Evolutionary conservation across 129 eudicot species (phyloP).

Genomic region (Heracleum sosnowskyi): DNA sequence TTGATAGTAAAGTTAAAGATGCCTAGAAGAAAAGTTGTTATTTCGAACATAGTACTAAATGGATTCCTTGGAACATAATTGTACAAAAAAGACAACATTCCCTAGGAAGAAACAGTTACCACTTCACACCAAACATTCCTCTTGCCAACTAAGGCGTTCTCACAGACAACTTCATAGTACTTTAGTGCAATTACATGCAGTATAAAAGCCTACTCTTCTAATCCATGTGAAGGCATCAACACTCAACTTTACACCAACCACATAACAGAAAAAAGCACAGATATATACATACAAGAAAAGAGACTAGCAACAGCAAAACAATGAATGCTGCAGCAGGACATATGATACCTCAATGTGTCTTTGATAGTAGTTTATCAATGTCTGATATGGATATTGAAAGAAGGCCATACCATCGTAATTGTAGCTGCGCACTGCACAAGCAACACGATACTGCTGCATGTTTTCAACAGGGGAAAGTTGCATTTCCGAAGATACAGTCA

Average conservation of each 20-base stretch:
- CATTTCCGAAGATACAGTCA: conserved; percentile 11
- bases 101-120: not conserved
- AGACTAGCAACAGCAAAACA: not conserved
- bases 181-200: not conserved
- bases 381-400: conserved; percentile 15
- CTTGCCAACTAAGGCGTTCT: not conserved
- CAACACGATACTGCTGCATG: conserved; percentile 13
- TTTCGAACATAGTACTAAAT: not conserved
- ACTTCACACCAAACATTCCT: not conserved
- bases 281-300: not conserved
- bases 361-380: conserved; percentile 18
- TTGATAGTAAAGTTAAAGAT: not conserved
- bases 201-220: conserved; percentile 1
- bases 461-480: conserved; percentile 7
- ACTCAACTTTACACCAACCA: no score
- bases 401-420: conserved; percentile 36
- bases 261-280: not conserved
- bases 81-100: not conserved
- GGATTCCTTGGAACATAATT: not conserved
- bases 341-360: not conserved
- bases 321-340: conserved; percentile 6
- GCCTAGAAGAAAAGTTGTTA: not conserved
- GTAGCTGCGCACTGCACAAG: conserved; percentile 39
- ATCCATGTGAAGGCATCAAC: not conserved
- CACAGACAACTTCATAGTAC: not conserved